Evolutionary conservation across 768 basidiomycete species (phyloP), one percentile per base, ranked within the genome.

Genomic region (Phanerodontia chrysosporium): DNA sequence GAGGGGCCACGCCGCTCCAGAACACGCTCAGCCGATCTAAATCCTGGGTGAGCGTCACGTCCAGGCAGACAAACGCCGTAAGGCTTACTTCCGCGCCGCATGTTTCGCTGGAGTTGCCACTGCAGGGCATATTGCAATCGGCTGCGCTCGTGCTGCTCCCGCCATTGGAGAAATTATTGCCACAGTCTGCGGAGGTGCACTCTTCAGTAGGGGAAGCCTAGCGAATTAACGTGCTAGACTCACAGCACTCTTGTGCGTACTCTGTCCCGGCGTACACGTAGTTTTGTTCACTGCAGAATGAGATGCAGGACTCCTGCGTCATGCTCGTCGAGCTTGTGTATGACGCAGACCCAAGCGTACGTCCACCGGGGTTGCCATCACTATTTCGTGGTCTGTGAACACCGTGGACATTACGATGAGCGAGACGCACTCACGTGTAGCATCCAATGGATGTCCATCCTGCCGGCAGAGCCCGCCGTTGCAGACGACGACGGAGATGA

Each of bases 251-350:
- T 59, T 80, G 74, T 22, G 77, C 80, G 62, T 78, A 90, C 71
- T 91, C 89, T 18, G 84, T 78, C 14, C 90, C 90, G 18, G 89
- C 87, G 63, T 81, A 89, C 58, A 85, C 71, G 67, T 76, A 89
- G 9, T 70, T 63, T 56, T 76, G 70, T n/a, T 72, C 52, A 32
- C 76, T 72, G 67, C 81, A 83, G 62, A 74, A 81, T 55, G 30
- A 67, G 61, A 81, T 70, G 64, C 81, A 83, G 16, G 68, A 67
- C 64, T 80, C 84, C 28, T 84, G 76, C 3, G 89, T 90, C 85
- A 91, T 90, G 24, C 71, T 72, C 5, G 70, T 74, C 16, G 78
- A 70, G 64, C 77, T 76, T 14, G 76, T 71, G 60, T 73, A 83
- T 2, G 75, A 70, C 1, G 79, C 73, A 14, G 76, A 81, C 6